Conservation (phyloP, 1,139 yeast species). For the Eremothecium gossypii region DNA sequence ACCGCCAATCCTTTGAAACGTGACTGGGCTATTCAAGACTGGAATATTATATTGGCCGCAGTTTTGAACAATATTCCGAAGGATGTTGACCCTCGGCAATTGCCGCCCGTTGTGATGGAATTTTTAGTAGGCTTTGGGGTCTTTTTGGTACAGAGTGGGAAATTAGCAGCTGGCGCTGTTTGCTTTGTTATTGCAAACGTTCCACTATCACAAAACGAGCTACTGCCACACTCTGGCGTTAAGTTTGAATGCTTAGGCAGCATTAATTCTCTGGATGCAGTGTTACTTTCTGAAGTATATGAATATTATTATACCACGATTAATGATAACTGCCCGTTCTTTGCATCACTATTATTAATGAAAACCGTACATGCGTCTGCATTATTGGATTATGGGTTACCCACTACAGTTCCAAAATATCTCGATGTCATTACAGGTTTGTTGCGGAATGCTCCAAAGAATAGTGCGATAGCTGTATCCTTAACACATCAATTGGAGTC, state of each 20-base stretch:
- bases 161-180: conserved; percentile 36
- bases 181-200: conserved; percentile 43
- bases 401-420: conserved; percentile 24
- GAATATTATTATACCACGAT: conserved; percentile 36
- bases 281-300: conserved; percentile 46
- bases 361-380: conserved; percentile 26
- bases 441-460: conserved; percentile 20
- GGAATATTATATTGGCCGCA: conserved; percentile 44
- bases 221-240: conserved; percentile 18
- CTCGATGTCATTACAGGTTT: conserved; percentile 18
- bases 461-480: conserved; percentile 14
- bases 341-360: conserved; percentile 18
- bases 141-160: conserved; percentile 36
- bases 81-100: conserved; percentile 25
- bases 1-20: conserved; percentile 33
- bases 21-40: conserved; percentile 42
- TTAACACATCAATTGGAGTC: conserved; percentile 18
- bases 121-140: conserved; percentile 50
- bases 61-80: conserved; percentile 25
- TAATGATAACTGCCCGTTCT: conserved; percentile 19
- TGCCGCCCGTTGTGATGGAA: conserved; percentile 35
- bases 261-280: conserved; percentile 20
- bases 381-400: conserved; percentile 23
- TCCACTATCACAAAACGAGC: conserved; percentile 32
- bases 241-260: conserved; percentile 22